Percentiles rank a stretch among this genome's conserved stretches.
These are phyloP conservation scores for Tetracentron sinense DNA, from an alignment of 164 flowering plant genomes.

Conservation along the genomic window DNA sequence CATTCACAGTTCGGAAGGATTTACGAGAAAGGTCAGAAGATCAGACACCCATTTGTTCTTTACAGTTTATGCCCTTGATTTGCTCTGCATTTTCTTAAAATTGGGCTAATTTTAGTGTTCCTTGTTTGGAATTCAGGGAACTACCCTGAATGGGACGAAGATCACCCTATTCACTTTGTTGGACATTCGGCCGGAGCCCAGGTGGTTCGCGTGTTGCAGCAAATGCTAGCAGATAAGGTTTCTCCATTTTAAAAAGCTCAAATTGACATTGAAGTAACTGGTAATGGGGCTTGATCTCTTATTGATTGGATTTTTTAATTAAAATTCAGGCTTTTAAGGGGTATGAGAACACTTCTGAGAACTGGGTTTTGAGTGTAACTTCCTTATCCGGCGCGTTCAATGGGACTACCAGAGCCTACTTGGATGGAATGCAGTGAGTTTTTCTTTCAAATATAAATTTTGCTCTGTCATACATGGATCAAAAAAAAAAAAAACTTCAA, in stretches of 20 bases:
- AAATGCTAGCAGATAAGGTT: conserved; percentile 98
- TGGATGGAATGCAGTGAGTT: conserved; percentile 97
- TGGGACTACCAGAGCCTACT: conserved; percentile 91
- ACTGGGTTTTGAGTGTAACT: conserved; percentile 91
- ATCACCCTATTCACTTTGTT: conserved; percentile 92
- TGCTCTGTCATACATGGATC: too few relatives aligned
- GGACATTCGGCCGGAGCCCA: conserved; percentile 99
- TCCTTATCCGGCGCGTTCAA: conserved; percentile 94
- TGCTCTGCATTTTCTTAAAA: too few relatives aligned
- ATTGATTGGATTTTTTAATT: not conserved
- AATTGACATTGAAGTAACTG: not conserved
- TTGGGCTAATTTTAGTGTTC: not conserved
- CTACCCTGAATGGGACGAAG: conserved; percentile 94
- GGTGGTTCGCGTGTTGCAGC: conserved; percentile 91
- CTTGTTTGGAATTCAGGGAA: conserved; percentile 47
- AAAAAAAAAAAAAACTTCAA: too few relatives aligned
- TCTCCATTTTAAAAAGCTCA: not conserved
- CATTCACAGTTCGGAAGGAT: conserved; percentile 78
- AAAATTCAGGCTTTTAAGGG: conserved; percentile 72
- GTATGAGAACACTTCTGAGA: conserved; percentile 71
- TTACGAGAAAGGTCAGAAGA: conserved; percentile 62
- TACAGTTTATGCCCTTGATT: too few relatives aligned
- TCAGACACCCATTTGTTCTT: not conserved
- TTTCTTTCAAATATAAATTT: not conserved
- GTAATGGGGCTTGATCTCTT: not conserved